Evolutionary conservation across 108 stramenopile species (phyloP).

Genomic region (Licmophora abbreviata): DNA sequence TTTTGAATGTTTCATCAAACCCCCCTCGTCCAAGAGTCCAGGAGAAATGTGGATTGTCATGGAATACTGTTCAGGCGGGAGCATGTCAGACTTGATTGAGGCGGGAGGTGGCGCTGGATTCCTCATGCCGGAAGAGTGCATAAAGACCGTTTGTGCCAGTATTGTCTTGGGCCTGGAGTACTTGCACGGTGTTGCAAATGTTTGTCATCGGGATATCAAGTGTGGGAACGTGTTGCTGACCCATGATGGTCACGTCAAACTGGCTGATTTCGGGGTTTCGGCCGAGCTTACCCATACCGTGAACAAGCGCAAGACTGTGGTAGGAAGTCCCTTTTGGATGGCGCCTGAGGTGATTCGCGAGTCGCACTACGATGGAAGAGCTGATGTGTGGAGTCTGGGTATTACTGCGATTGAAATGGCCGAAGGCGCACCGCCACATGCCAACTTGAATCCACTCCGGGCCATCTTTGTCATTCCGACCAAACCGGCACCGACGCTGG

Average conservation of each 20-base stretch:
- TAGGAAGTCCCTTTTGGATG: constrained; percentile 99
- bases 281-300: constrained; percentile 90
- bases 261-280: constrained; percentile 91
- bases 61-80: constrained; percentile 89
- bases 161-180: constrained; percentile 87
- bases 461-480: constrained; percentile 87
- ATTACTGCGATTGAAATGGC: constrained; percentile 98
- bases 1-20: constrained; percentile 73
- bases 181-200: constrained; percentile 80
- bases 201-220: constrained; percentile 95
- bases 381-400: constrained; percentile 97
- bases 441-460: constrained; percentile 85
- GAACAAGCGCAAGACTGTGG: constrained; percentile 94
- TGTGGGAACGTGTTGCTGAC: constrained; percentile 92
- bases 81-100: constrained; percentile 79
- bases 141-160: constrained; percentile 78
- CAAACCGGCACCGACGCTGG: constrained; percentile 79
- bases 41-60: constrained; percentile 91
- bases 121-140: constrained; percentile 64
- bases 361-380: constrained; percentile 92
- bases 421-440: constrained; percentile 96
- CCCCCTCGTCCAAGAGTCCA: constrained; percentile 12
- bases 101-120: constrained; percentile 50
- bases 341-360: constrained; percentile 95
- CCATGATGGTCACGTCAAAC: constrained; percentile 78